Base-by-base conservation (phyloP, 768 basidiomycete species). In the Lentinula guzmanii region DNA sequence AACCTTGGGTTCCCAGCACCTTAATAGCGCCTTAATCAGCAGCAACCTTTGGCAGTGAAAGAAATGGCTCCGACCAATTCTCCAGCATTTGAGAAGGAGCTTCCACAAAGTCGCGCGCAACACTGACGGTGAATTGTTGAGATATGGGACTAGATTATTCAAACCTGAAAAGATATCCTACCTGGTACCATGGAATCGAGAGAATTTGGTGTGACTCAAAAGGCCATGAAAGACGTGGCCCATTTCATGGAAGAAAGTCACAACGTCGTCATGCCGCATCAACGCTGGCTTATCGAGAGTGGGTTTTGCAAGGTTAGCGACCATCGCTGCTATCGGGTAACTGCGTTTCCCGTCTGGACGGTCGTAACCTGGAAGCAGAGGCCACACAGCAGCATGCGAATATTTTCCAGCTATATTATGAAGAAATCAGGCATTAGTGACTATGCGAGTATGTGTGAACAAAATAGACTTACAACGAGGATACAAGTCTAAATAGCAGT, bases 191-290 rank as follows among this genome's bases (percentile, higher is more conserved):
- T 94, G 91, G 83, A 94, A 95, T 13, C 87, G 77, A 21, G 85
- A 74, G 69, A 85, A 93, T 62, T 80, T 82, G 35, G 91, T 92
- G 62, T 75, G 78, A 66, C 86, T 87, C 53, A 92, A 73, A 51
- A 95, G 72, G 9, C 82, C 84, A 65, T 87, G 86, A 77, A 87
- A 87, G 4, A 85, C 84, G 63, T 87, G 86, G 0, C 87, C 91
- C 88, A 92, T 90, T 73, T 93, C 93, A 66, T 95, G 93, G 83
- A 94, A 93, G 75, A 94, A 92, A 0, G 92, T 95, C 10, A 91
- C 91, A 1, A 92, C 91, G 61, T 93, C 90, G 66, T 88, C 86
- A 63, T 93, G 91, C n/a, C 83, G 77, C 91, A 95, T 90, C 39
- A 93, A 76, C 18, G 91, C 91, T 1, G 91, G 91, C 62, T 87